Conservation (phyloP, 352 stramenopile genomes). For the Thalassiosira hispida region DNA sequence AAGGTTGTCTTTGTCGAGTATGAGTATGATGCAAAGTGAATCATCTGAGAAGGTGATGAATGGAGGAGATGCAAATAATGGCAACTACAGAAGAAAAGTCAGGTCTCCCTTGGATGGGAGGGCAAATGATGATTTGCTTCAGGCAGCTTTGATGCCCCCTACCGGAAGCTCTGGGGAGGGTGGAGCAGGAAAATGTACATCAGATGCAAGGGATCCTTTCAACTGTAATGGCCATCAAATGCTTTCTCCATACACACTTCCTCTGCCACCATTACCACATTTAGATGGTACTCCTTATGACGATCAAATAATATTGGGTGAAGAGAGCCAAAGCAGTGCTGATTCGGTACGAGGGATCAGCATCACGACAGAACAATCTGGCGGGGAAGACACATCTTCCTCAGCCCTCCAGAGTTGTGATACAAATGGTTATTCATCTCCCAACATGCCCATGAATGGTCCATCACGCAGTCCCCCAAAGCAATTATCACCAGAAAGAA, state of each 20-base stretch:
- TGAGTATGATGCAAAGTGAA: constrained; percentile 1
- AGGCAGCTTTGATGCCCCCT: constrained; percentile 4
- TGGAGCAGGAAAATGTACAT: neutral
- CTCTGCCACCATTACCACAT: neutral
- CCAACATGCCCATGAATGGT: constrained; percentile 1
- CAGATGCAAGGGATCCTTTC: neutral
- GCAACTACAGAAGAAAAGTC: neutral
- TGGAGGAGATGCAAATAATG: no score
- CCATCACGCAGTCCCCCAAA: neutral
- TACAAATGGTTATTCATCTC: neutral
- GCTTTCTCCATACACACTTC: neutral
- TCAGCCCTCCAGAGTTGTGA: neutral
- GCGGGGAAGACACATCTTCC: constrained; percentile 9
- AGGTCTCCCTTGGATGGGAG: neutral
- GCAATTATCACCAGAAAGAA: neutral
- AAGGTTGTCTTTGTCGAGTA: neutral
- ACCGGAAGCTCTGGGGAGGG: neutral
- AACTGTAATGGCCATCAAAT: neutral
- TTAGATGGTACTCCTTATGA: neutral
- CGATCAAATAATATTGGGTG: neutral
- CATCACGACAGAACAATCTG: constrained; percentile 26
- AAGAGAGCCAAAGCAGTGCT: neutral
- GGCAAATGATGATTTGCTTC: neutral
- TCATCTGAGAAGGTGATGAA: no score
- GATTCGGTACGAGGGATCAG: constrained; percentile 9